Conservation (phyloP, 768 basidiomycete genomes). For the Termitomyces sp. region DNA sequence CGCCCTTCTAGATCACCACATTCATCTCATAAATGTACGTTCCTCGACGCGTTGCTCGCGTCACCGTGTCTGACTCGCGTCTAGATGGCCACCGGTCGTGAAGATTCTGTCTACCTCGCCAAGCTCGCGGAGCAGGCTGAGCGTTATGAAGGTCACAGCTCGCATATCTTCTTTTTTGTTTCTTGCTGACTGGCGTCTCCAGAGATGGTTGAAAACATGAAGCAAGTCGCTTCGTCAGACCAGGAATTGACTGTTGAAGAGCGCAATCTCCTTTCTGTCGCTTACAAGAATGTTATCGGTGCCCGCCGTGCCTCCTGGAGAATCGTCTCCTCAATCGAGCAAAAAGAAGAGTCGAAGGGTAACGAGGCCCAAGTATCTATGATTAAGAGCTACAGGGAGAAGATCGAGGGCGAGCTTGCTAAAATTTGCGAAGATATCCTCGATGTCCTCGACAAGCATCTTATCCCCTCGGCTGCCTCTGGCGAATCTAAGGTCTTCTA, state of each 20-base stretch:
- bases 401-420: constrained; percentile 94
- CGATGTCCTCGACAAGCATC: constrained; percentile 94
- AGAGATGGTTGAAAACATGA: constrained; percentile 99
- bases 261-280: constrained; percentile 95
- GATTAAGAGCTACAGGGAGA: constrained; percentile 98
- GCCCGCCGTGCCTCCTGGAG: constrained; percentile 97
- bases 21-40: constrained; percentile 37
- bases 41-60: constrained; percentile 26
- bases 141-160: constrained; percentile 83
- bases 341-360: constrained; percentile 98
- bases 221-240: constrained; percentile 95
- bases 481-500: constrained; percentile 99
- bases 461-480: constrained; percentile 92
- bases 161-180: constrained; percentile 2
- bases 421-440: constrained; percentile 99
- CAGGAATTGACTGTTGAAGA: constrained; percentile 98
- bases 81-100: constrained; percentile 81
- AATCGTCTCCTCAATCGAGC: constrained; percentile 97
- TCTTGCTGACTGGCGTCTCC: constrained; percentile 14
- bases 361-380: constrained; percentile 93
- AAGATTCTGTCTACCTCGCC: constrained; percentile 99
- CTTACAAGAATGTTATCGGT: constrained; percentile 99
- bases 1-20: constrained; percentile 9
- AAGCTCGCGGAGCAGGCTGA: constrained; percentile 99
- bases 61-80: constrained; percentile 22